phyloP scores from a whole-genome alignment of 2,329 filamentous ascomycete species.

The Uncinocarpus reesii region DNA sequence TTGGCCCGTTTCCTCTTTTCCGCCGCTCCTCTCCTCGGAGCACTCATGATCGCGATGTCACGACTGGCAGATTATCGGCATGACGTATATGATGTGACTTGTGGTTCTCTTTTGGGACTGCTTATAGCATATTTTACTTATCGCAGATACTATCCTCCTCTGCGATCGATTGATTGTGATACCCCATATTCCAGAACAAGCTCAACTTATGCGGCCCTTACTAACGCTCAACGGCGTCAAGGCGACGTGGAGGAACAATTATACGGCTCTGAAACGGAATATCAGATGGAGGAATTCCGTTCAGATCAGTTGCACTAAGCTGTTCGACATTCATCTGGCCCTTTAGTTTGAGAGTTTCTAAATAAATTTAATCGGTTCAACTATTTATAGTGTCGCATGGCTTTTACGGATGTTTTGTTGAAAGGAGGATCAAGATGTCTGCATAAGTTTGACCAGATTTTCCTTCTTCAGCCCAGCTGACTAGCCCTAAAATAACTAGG shows the following conservation, averaged over 20 bases:
- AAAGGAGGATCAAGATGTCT: no score
- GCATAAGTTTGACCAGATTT: no score
- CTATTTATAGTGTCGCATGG: no score
- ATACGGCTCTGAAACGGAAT: constrained; percentile 2
- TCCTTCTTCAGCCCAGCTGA: no score
- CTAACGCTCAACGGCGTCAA: constrained; percentile 11
- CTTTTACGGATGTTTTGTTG: no score
- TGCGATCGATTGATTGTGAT: constrained; percentile 14
- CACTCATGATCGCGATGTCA: constrained; percentile 50
- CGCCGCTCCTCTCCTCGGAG: constrained; percentile 46
- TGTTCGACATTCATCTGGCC: neutral
- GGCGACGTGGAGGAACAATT: constrained; percentile 16
- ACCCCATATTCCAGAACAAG: constrained; percentile 13
- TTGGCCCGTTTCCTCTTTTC: constrained; percentile 47
- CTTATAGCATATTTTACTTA: constrained; percentile 49
- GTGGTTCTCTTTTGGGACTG: constrained; percentile 46
- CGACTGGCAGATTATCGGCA: constrained; percentile 55
- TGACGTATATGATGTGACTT: constrained; percentile 53
- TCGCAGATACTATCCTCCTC: constrained; percentile 48
- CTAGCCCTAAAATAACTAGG: no score
- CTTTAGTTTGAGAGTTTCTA: no score
- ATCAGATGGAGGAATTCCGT: constrained; percentile 10
- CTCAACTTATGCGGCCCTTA: constrained; percentile 1
- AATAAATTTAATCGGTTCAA: no score
- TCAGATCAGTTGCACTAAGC: neutral